A percentile compares a stretch with the other conserved stretches of the same genome.
phyloP scores from a whole-genome alignment of 1,139 yeast species.

The Diutina siamensis region DNA sequence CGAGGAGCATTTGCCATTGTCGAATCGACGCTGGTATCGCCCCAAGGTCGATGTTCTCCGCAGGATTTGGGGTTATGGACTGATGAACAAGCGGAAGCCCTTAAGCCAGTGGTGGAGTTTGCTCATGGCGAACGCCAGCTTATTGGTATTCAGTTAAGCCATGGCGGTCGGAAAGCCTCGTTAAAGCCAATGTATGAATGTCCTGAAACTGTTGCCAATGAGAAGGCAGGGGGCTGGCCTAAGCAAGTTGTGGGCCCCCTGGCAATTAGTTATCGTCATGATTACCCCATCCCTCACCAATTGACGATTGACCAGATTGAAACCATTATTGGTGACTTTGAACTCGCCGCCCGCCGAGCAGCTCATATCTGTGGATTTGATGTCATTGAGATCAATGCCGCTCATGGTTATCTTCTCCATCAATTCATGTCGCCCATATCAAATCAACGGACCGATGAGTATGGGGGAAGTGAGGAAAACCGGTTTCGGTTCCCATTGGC shows the following conservation, averaged over 20 bases:
- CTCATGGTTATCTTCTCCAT: constrained; percentile 59
- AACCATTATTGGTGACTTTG: constrained; percentile 22
- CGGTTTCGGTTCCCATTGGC: constrained; percentile 48
- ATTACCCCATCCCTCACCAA: constrained; percentile 20
- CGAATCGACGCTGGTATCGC: constrained; percentile 41
- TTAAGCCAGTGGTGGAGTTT: constrained; percentile 39
- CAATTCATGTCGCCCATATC: constrained; percentile 38
- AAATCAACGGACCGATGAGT: constrained; percentile 53
- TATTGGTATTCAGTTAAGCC: constrained; percentile 46
- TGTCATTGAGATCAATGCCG: constrained; percentile 56
- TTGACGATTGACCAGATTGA: constrained; percentile 25
- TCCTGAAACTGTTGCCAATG: constrained; percentile 23
- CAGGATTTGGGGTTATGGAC: constrained; percentile 40
- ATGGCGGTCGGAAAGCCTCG: constrained; percentile 44
- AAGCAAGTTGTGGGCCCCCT: constrained; percentile 32
- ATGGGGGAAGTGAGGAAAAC: constrained; percentile 59
- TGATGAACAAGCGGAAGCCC: constrained; percentile 36
- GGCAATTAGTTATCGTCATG: constrained; percentile 23
- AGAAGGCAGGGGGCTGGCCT: constrained; percentile 30
- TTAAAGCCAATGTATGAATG: constrained; percentile 22
- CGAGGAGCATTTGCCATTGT: constrained; percentile 40
- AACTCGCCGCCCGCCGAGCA: constrained; percentile 35
- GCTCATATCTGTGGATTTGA: constrained; percentile 49
- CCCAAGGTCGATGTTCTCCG: constrained; percentile 32
- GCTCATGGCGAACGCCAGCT: constrained; percentile 41